phyloP scores from a whole-genome alignment of 2,329 filamentous ascomycete species.

The Aspergillus piperis region DNA sequence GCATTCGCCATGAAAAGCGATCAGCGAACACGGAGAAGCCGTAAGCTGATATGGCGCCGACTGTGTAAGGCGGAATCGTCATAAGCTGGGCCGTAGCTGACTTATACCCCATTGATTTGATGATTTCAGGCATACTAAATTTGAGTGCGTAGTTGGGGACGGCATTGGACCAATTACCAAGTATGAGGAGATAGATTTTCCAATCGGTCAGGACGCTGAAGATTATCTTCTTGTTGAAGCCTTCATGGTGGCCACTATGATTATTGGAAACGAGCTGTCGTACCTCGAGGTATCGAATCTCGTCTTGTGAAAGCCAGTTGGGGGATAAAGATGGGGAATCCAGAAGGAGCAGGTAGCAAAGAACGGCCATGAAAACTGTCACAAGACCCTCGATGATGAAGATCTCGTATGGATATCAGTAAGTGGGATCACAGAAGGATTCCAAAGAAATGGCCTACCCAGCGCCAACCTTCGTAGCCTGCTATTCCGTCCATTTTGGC shows the following conservation, averaged over 20 bases:
- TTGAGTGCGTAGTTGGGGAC: conserved; percentile 40
- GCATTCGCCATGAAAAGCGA: conserved; percentile 42
- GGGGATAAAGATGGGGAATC: too few species aligned
- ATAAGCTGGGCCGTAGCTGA: conserved; percentile 26
- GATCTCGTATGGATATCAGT: too few species aligned
- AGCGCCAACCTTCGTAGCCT: conserved; percentile 25
- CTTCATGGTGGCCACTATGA: too few species aligned
- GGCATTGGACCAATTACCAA: conserved; percentile 48
- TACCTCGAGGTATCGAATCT: too few species aligned
- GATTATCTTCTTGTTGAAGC: conserved; percentile 32
- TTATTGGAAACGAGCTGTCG: too few species aligned
- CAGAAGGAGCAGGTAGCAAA: too few species aligned
- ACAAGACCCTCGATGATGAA: too few species aligned
- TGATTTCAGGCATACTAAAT: conserved; percentile 43
- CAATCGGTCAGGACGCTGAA: conserved; percentile 49
- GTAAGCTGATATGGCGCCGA: conserved; percentile 32
- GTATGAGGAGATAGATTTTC: conserved; percentile 49
- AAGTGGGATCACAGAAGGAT: too few species aligned
- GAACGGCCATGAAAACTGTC: too few species aligned
- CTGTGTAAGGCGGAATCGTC: conserved; percentile 35
- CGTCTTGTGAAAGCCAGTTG: too few species aligned
- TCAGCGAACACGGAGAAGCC: conserved; percentile 40
- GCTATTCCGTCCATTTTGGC: conserved; percentile 74
- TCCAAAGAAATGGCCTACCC: conserved; percentile 23
- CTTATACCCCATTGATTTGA: conserved; percentile 38